Percentiles rank a stretch among this genome's conserved stretches.
Evolutionary conservation across 2,329 filamentous ascomycete species (phyloP).

Genomic region (Immersiporthe knoxdaviesiana): DNA sequence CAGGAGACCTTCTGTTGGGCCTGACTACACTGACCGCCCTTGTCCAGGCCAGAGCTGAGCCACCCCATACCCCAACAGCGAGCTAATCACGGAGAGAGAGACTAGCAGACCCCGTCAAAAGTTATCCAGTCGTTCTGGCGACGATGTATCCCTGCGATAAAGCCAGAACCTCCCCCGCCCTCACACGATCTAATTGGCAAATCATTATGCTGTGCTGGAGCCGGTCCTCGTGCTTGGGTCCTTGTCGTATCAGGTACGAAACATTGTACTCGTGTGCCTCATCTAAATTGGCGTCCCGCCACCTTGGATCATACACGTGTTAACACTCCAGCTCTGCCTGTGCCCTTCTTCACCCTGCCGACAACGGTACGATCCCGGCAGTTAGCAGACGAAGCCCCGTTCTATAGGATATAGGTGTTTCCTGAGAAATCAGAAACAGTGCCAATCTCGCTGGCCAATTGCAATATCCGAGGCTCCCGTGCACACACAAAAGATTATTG

Average conservation of each 20-base stretch:
- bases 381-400: neutral
- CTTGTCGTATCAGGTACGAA: constrained; percentile 16
- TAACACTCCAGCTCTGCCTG: neutral
- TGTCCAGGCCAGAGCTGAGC: constrained; percentile 9
- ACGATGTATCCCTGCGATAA: constrained; percentile 6
- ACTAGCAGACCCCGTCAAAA: constrained; percentile 10
- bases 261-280: neutral
- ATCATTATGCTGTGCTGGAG: constrained; percentile 16
- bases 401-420: neutral
- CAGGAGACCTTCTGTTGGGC: neutral
- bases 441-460: neutral
- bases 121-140: constrained; percentile 11
- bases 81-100: constrained; percentile 14
- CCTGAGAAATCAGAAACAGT: neutral
- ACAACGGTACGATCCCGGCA: neutral
- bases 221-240: constrained; percentile 1
- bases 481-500: neutral
- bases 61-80: neutral
- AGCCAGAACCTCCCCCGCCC: neutral
- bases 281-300: constrained; percentile 17
- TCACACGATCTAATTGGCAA: constrained; percentile 19
- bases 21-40: constrained; percentile 23
- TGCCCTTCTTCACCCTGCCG: neutral
- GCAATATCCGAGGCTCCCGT: constrained; percentile 11
- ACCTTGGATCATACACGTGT: neutral